Base-by-base conservation (phyloP, 2,329 filamentous ascomycete genomes). In the Pestalotiopsis fici region DNA sequence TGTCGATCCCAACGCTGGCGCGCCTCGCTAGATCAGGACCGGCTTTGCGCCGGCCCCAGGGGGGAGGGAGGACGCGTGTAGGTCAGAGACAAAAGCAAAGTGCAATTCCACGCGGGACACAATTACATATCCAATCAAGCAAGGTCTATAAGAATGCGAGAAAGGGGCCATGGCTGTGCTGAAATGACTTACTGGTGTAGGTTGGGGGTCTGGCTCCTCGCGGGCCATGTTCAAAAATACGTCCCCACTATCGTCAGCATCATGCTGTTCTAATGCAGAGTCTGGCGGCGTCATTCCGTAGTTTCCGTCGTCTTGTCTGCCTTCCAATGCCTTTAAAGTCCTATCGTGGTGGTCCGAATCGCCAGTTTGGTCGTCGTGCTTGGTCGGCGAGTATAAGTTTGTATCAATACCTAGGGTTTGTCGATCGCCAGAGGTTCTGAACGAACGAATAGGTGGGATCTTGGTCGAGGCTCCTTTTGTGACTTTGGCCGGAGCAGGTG, bases 151-250 rank as follows among this genome's bases (percentile, higher is more conserved):
- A 57, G 15, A 27, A n/a, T 18, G 23, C 47, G 15, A 25, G 37
- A 35, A 18, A 27, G 43, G 47, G 47, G 23, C n/a, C 13, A 12
- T 13, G n/a, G 60, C n/a, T 31, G 25, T 27, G 23, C 31, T 21
- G 18, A 7, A 31, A 9, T 31, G 35, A 85, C 85, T 83, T 81
- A 88, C 86, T 59, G 83, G 78, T 39, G 81, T 76, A 69, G 78
- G 83, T 43, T 35, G 63, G 18, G 54, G 27, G 12, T 65, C 63
- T 28, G 63, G 71, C 69, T 88, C 86, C 67, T 89, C 86, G 12
- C 84, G 81, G 13, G 87, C 87, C 68, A 90, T 89, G 65, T 81
- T 85, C 68, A 90, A 82, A 70, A 89, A 90, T 54, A 89, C 79
- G 69, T 90, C 87, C 50, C 85, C 86, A 3, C 83, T 86, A 70